Percentiles rank a stretch among this genome's conserved stretches.
These are phyloP conservation scores for Moesziomyces globuligerus DNA, from an alignment of 1,284 basidiomycete genomes.

Conservation along the genomic window DNA sequence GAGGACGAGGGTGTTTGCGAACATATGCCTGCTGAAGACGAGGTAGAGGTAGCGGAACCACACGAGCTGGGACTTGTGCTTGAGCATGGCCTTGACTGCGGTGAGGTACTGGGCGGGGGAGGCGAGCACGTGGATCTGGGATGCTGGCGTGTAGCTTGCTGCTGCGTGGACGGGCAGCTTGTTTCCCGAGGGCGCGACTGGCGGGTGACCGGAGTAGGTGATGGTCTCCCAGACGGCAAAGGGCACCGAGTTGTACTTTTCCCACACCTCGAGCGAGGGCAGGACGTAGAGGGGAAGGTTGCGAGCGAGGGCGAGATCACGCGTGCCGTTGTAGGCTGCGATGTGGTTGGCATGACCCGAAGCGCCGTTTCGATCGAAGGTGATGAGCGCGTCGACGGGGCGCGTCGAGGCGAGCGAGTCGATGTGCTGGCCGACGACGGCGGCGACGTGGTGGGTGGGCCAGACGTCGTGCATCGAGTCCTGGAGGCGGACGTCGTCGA, in stretches of 20 bases:
- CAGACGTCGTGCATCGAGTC: conserved; percentile 80
- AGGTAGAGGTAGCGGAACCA: conserved; percentile 65
- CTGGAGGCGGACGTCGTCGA: conserved; percentile 79
- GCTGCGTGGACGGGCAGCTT: not conserved
- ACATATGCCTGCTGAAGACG: conserved; percentile 58
- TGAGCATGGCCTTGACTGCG: conserved; percentile 53
- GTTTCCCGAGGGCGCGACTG: not conserved
- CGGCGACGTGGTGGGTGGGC: conserved; percentile 75
- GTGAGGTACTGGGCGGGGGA: conserved; percentile 33
- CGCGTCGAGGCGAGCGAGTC: conserved; percentile 1
- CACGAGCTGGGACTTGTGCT: conserved; percentile 60
- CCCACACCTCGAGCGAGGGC: conserved; percentile 33
- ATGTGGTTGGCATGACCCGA: conserved; percentile 90
- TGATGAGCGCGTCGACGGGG: conserved; percentile 75
- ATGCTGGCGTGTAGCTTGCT: conserved; percentile 13
- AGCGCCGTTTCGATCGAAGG: conserved; percentile 85
- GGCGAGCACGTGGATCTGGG: conserved; percentile 34
- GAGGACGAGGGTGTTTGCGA: conserved; percentile 36
- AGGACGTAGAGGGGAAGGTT: conserved; percentile 37
- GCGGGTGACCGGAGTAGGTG: conserved; percentile 14
- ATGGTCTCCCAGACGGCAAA: conserved; percentile 39
- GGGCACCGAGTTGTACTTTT: conserved; percentile 48
- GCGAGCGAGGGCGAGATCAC: conserved; percentile 61
- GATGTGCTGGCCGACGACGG: conserved; percentile 75
- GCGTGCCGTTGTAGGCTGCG: conserved; percentile 72